Evolutionary conservation across 73 alveolate species (phyloP), one percentile per base, ranked within the genome.

Genomic region (Loxodes magnus): DNA sequence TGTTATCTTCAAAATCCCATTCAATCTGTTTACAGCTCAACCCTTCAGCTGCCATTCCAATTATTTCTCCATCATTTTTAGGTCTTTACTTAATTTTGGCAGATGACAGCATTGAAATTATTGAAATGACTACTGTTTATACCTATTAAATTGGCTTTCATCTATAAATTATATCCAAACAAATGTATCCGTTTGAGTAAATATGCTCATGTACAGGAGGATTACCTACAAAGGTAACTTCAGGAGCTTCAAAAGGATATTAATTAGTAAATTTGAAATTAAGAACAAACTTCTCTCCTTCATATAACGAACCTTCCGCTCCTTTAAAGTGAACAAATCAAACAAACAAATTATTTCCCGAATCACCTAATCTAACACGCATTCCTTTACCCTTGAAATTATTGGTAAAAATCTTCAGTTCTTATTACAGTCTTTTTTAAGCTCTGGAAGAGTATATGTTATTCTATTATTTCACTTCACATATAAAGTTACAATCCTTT

Each of bases 201-300:
- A 91, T 84, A 57, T 91, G 98, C 34, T 88, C 95, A 52, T 91
- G 98, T 31, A 76, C 85, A 28, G 98, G 98, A 24, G 87, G 79
- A 23, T 60, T 75, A 0, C 97, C 96, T 7, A 91, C 80, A 60
- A 91, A 91, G 22, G 84, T 82, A 10, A 91, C 97, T 70, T 84
- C 97, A 9, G 98, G 98, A 35, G 97, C 68, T 42, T 88, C 97
- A 21, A 92, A 76, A 22, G 98, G 98, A 28, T 54, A 54, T 6
- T 33, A 25, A 34, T 63, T 57, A 17, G 81, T 67, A 65, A 92
- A 92, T 74, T 64, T 88, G 74, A 92, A 80, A 56, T 84, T 73
- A 28, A 92, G 81, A 4, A 9, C 42, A 20, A 16, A 88, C 60
- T 59, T 42, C 57, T 92, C 98, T 22, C 96, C 97, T 33, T 67